Percentiles rank a stretch among this genome's conserved stretches.
Conservation (phyloP, 805 yeast genomes). For the Candida khao-thaluensis region DNA sequence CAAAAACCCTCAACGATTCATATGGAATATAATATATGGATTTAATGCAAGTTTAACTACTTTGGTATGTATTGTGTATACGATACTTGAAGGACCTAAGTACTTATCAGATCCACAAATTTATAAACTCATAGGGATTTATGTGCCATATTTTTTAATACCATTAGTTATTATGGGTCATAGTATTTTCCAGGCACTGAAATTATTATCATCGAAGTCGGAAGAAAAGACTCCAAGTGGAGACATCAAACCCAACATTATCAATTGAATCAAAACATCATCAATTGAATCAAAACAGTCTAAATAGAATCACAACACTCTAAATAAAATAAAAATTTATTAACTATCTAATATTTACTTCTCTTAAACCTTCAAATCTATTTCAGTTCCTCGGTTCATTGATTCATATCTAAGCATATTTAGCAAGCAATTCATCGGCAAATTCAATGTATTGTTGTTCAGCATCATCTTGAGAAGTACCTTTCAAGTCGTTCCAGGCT, state of each 20-base stretch:
- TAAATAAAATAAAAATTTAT: neutral
- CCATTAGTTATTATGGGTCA: slow-evolving; percentile 60
- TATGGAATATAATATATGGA: slow-evolving; percentile 51
- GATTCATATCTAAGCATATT: slow-evolving; percentile 20
- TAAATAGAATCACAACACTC: too few species aligned
- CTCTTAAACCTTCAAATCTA: too few species aligned
- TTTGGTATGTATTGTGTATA: slow-evolving; percentile 61
- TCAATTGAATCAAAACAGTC: too few species aligned
- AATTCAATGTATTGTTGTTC: slow-evolving; percentile 74
- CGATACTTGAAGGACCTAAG: slow-evolving; percentile 34
- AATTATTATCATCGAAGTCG: neutral
- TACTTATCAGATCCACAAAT: slow-evolving; percentile 41
- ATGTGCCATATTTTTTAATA: slow-evolving; percentile 69
- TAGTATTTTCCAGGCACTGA: slow-evolving; percentile 4
- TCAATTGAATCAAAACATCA: too few species aligned
- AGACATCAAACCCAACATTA: neutral
- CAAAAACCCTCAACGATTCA: slow-evolving; percentile 11
- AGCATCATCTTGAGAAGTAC: slow-evolving; percentile 85
- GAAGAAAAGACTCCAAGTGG: neutral
- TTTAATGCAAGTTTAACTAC: slow-evolving; percentile 84
- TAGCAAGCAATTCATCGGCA: slow-evolving; percentile 60
- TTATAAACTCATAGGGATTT: slow-evolving; percentile 48
- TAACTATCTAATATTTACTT: neutral
- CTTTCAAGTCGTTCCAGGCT: slow-evolving; percentile 88
- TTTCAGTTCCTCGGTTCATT: neutral